These are phyloP conservation scores for Setaria italica DNA, from an alignment of 202 grass and related monocot species.

Conservation along the genomic window DNA sequence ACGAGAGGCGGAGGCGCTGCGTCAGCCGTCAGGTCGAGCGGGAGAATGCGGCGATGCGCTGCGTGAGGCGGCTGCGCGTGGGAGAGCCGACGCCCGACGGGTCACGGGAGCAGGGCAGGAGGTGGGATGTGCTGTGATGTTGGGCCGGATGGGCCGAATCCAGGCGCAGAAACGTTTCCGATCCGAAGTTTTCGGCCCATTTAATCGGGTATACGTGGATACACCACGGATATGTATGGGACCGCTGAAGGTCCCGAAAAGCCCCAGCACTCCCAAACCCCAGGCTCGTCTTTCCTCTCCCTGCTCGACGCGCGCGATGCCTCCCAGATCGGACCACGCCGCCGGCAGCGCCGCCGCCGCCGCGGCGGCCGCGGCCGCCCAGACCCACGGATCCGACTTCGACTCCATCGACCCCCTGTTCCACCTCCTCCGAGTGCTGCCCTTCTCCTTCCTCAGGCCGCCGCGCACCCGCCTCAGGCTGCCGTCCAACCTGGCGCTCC, in stretches of 20 bases:
- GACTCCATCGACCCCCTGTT: slow-evolving; percentile 73
- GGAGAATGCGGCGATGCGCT: too few relatives aligned
- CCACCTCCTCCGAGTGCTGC: slow-evolving; percentile 62
- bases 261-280: not conserved
- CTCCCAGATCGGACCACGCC: slow-evolving; percentile 69
- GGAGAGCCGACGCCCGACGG: too few relatives aligned
- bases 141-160: too few relatives aligned
- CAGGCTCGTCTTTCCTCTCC: not conserved
- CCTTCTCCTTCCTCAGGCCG: slow-evolving; percentile 81
- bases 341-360: slow-evolving; percentile 22
- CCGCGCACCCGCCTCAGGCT: slow-evolving; percentile 85
- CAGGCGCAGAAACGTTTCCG: too few relatives aligned
- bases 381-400: slow-evolving; percentile 46
- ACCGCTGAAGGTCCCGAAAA: not conserved
- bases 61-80: too few relatives aligned
- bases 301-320: slow-evolving; percentile 32
- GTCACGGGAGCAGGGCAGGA: too few relatives aligned
- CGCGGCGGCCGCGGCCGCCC: slow-evolving; percentile 10
- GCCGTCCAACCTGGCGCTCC: slow-evolving; percentile 71
- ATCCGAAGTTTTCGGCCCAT: too few relatives aligned
- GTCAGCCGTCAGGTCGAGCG: too few relatives aligned
- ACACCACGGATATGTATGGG: too few relatives aligned
- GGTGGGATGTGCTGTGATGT: too few relatives aligned
- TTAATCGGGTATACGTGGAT: too few relatives aligned
- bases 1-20: too few relatives aligned